Evolutionary conservation across 129 eudicot species (phyloP).

Genomic region (Escallonia rubra): DNA sequence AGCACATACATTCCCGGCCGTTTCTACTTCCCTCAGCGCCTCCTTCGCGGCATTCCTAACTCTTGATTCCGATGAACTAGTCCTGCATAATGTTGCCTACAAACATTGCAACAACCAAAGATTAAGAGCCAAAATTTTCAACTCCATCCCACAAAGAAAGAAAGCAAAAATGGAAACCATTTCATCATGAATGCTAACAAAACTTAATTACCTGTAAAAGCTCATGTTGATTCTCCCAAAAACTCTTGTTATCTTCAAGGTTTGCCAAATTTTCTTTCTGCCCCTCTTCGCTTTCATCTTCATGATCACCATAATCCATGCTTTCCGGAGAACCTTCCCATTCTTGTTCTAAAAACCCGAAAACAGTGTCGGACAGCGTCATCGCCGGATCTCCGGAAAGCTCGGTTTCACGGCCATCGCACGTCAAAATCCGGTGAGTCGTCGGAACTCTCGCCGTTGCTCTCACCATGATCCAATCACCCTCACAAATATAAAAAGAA

Average conservation of each 20-base stretch:
- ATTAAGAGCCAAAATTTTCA: neutral
- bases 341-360: slow-evolving; percentile 63
- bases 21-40: slow-evolving; percentile 39
- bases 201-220: slow-evolving; percentile 62
- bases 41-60: slow-evolving; percentile 61
- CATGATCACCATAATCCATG: slow-evolving; percentile 14
- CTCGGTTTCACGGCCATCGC: slow-evolving; percentile 16
- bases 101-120: neutral
- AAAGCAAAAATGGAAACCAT: neutral
- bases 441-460: slow-evolving; percentile 43
- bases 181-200: neutral
- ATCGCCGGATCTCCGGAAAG: slow-evolving; percentile 30
- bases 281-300: slow-evolving; percentile 36
- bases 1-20: slow-evolving; percentile 31
- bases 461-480: slow-evolving; percentile 16
- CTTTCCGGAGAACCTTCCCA: slow-evolving; percentile 31
- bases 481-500: neutral
- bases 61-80: slow-evolving; percentile 62
- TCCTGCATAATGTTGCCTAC: slow-evolving; percentile 61
- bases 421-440: slow-evolving; percentile 55
- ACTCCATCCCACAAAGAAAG: neutral
- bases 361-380: slow-evolving; percentile 52
- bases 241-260: slow-evolving; percentile 30
- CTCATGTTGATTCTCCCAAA: slow-evolving; percentile 69
- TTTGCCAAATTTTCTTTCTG: slow-evolving; percentile 32